Evolutionary conservation across 768 basidiomycete species (phyloP).

Genomic region (Boletus tomentosulus): DNA sequence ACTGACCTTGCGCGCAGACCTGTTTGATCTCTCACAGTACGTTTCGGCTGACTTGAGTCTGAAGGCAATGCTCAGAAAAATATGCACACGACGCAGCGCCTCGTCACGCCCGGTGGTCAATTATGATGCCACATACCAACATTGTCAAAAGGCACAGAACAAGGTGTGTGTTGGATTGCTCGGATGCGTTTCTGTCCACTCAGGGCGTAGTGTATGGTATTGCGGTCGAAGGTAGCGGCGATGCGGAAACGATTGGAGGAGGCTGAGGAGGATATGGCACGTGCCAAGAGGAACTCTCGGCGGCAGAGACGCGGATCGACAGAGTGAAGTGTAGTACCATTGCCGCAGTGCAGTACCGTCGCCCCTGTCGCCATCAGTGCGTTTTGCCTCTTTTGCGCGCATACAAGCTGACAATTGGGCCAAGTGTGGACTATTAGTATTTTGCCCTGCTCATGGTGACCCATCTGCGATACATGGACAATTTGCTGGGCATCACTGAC

Average conservation of each 20-base stretch:
- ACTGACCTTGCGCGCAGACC: constrained; percentile 11
- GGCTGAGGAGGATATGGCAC: constrained; percentile 43
- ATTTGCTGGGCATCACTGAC: constrained; percentile 58
- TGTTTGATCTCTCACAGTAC: constrained; percentile 33
- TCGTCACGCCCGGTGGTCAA: too few species aligned
- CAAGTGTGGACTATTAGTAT: constrained; percentile 76
- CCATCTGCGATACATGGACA: constrained; percentile 55
- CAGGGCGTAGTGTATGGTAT: too few species aligned
- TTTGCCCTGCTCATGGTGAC: constrained; percentile 62
- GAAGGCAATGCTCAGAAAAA: constrained; percentile 49
- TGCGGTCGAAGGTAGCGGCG: constrained; percentile 42
- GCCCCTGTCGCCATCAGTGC: constrained; percentile 50
- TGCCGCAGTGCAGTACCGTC: constrained; percentile 39
- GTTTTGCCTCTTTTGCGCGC: neutral
- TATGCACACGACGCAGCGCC: constrained; percentile 53
- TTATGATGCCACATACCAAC: too few species aligned
- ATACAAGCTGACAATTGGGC: constrained; percentile 1
- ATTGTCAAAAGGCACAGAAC: too few species aligned
- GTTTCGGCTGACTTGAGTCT: constrained; percentile 27
- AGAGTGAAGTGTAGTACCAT: constrained; percentile 56
- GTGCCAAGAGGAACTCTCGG: constrained; percentile 48
- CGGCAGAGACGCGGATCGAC: constrained; percentile 59
- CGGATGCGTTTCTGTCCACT: too few species aligned
- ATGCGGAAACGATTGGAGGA: constrained; percentile 49
- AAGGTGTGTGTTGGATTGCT: too few species aligned